These are phyloP conservation scores for Tricholoma furcatifolium DNA, from an alignment of 768 basidiomycete genomes.

Conservation along the genomic window DNA sequence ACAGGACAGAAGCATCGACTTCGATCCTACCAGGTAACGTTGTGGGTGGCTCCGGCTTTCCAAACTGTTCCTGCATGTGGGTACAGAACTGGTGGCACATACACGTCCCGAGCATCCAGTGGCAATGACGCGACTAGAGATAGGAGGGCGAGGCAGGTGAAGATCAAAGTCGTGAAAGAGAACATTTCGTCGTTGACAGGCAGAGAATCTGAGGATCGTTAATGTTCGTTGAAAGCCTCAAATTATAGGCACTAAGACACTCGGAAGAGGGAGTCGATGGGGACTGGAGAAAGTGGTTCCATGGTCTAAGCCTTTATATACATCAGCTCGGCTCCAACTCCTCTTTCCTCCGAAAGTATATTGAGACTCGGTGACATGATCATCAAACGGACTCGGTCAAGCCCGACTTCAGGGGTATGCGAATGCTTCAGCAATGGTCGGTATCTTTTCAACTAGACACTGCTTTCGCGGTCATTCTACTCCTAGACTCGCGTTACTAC, in stretches of 20 bases:
- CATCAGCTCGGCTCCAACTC: conserved; percentile 8
- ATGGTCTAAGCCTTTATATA: conserved; percentile 16
- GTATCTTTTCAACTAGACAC: conserved; percentile 3
- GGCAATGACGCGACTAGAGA: conserved; percentile 31
- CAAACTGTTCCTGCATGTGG: conserved; percentile 38
- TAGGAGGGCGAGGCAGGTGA: conserved; percentile 20
- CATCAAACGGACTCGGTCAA: neutral
- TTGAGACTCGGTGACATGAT: too few species aligned
- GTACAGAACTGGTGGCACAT: conserved; percentile 39
- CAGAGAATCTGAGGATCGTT: neutral
- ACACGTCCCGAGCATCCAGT: conserved; percentile 43
- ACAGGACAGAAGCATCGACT: neutral
- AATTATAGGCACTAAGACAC: neutral
- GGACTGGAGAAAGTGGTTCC: conserved; percentile 7
- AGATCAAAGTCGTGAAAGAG: conserved; percentile 16
- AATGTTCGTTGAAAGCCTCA: too few species aligned
- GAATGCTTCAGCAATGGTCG: conserved; percentile 7
- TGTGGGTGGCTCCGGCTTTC: conserved; percentile 35
- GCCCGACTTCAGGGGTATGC: neutral
- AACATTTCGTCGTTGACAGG: conserved; percentile 14
- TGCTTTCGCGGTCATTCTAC: conserved; percentile 1
- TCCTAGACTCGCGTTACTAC: conserved; percentile 5
- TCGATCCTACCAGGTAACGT: conserved; percentile 43
- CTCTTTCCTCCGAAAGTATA: too few species aligned
- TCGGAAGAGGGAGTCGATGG: neutral